Evolutionary conservation across 495 filamentous ascomycete species (phyloP).

Genomic region (Neurospora discreta): DNA sequence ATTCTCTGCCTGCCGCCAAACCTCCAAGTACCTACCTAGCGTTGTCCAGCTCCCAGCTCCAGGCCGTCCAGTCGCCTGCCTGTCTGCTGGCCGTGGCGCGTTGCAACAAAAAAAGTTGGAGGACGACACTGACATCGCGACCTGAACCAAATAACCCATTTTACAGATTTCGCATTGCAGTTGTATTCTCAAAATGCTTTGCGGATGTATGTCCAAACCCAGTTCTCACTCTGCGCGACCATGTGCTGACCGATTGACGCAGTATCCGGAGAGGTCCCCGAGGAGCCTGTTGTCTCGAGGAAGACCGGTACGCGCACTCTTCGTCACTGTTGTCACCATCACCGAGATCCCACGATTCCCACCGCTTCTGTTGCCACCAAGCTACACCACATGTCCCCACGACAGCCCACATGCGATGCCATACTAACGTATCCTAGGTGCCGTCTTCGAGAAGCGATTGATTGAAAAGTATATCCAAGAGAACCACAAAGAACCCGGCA

Average conservation of each 20-base stretch:
- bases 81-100: background rate
- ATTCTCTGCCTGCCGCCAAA: background rate
- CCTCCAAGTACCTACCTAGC: background rate
- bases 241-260: constrained; percentile 11
- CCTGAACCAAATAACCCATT: background rate
- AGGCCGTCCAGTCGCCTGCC: constrained; percentile 2
- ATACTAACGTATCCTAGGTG: constrained; percentile 42
- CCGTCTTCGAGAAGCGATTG: constrained; percentile 86
- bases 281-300: constrained; percentile 85
- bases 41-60: background rate
- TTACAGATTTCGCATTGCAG: background rate
- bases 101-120: constrained; percentile 16
- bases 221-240: background rate
- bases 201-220: constrained; percentile 45
- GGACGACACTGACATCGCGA: background rate
- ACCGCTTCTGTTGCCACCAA: background rate
- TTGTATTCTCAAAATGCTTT: constrained; percentile 45
- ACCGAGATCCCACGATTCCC: background rate
- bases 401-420: background rate
- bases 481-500: constrained; percentile 89
- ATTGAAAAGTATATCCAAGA: constrained; percentile 93
- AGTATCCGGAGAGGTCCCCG: constrained; percentile 97
- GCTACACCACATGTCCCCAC: background rate
- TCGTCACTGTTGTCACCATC: background rate
- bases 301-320: constrained; percentile 65